These are phyloP conservation scores for Discostella pseudostelligera DNA, from an alignment of 108 stramenopile species.

Conservation along the genomic window DNA sequence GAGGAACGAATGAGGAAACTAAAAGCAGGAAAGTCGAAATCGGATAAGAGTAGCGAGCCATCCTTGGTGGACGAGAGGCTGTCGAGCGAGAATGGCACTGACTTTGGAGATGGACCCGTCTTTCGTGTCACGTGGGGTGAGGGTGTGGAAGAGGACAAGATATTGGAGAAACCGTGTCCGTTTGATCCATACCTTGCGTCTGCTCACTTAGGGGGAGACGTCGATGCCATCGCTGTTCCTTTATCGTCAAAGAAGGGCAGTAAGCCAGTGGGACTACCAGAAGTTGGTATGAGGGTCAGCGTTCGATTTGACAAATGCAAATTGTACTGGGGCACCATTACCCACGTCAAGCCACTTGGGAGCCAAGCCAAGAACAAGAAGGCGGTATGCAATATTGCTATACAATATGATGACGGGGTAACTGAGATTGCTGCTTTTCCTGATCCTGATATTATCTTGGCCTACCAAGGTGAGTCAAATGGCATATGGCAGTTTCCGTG, in stretches of 20 bases:
- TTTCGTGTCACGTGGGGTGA: conserved; percentile 86
- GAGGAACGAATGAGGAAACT: conserved; percentile 12
- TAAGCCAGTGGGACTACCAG: conserved; percentile 30
- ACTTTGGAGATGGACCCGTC: conserved; percentile 57
- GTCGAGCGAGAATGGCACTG: conserved; percentile 1
- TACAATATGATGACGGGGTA: conserved; percentile 81
- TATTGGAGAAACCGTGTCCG: conserved; percentile 41
- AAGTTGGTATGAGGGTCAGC: conserved; percentile 71
- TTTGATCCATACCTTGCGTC: conserved; percentile 64
- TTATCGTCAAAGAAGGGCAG: conserved; percentile 26
- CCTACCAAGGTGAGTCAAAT: conserved; percentile 64
- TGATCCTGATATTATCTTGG: conserved; percentile 71
- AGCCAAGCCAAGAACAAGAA: conserved; percentile 34
- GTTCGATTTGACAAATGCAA: conserved; percentile 65
- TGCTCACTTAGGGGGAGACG: conserved; percentile 37
- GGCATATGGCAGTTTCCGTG: not conserved
- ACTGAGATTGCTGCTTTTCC: conserved; percentile 64
- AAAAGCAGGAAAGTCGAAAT: not conserved
- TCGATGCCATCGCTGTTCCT: conserved; percentile 31
- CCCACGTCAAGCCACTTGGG: conserved; percentile 26
- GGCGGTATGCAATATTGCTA: conserved; percentile 41
- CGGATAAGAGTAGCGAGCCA: conserved; percentile 8
- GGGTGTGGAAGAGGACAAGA: conserved; percentile 74
- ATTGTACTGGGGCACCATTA: conserved; percentile 64
- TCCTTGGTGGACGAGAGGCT: conserved; percentile 13